These are phyloP conservation scores for Phaeosphaeria sp. DNA, from an alignment of 2,329 filamentous ascomycete genomes.

Conservation along the genomic window DNA sequence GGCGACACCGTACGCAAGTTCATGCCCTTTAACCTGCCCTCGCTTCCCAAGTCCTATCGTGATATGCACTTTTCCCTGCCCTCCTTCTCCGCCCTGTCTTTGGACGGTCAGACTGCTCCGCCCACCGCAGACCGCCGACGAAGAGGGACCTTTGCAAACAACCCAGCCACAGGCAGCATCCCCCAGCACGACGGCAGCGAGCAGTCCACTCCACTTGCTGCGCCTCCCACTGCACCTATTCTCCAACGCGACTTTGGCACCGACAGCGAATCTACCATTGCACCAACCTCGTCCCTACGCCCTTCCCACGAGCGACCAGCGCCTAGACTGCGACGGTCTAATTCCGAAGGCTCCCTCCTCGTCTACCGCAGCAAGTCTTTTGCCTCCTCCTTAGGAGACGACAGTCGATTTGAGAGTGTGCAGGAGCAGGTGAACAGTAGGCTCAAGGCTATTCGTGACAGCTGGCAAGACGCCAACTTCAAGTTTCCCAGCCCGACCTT, in stretches of 20 bases:
- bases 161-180: slow-evolving; percentile 10
- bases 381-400: slow-evolving; percentile 84
- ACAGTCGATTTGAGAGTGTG: slow-evolving; percentile 79
- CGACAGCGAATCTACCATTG: slow-evolving; percentile 25
- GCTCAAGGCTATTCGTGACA: slow-evolving; percentile 89
- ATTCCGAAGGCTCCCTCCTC: slow-evolving; percentile 77
- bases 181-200: slow-evolving; percentile 31
- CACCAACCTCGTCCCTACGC: slow-evolving; percentile 11
- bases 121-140: slow-evolving; percentile 16
- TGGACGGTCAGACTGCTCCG: slow-evolving; percentile 24
- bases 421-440: slow-evolving; percentile 86
- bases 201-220: too few species aligned
- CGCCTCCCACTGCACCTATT: slow-evolving; percentile 19
- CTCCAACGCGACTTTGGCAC: slow-evolving; percentile 24
- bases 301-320: slow-evolving; percentile 22
- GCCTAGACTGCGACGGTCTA: slow-evolving; percentile 62
- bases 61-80: slow-evolving; percentile 47
- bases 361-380: slow-evolving; percentile 77
- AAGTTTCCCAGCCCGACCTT: slow-evolving; percentile 62
- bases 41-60: slow-evolving; percentile 43
- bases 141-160: slow-evolving; percentile 21
- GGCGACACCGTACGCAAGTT: slow-evolving; percentile 45
- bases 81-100: slow-evolving; percentile 37
- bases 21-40: slow-evolving; percentile 46
- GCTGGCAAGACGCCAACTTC: slow-evolving; percentile 81